Evolutionary conservation across 768 basidiomycete species (phyloP), one percentile per base, ranked within the genome.

Genomic region (Rhodotorula kratochvilovae): DNA sequence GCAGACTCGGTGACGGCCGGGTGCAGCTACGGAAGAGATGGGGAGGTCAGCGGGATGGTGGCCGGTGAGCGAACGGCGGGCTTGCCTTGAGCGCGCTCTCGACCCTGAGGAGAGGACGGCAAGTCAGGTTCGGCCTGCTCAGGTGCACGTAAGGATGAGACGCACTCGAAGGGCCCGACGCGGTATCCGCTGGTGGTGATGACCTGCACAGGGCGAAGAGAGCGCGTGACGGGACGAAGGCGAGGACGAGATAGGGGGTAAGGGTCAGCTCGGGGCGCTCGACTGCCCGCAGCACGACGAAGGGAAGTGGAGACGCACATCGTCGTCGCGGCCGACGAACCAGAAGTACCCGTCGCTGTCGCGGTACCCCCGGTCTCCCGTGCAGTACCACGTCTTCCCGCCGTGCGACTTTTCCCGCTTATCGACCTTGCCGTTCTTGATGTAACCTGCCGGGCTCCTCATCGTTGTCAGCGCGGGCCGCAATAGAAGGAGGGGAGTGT

Each of bases 351-450:
- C 72, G 35, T 76, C 75, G 6, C 6, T 27, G 67, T 76, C 75
- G 3, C 54, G 42, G n/a, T 31, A 6, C 0, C 63, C 75, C 0
- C 72, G 63, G 51, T 76, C 75, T 6, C 75, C 75, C 0, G 75
- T 73, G 27, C 46, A 43, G 48, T 73, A 76, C 66, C 66, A 76
- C 21, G 67, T 66, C 51, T 73, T 73, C 12, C 75, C 75, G 31
- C 45, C 56, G 16, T 53, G 25, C 4, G 50, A n/a, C 51, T 67
- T 66, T 35, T 66, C 35, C 0, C 64, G 55, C 53, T 63, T 67
- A 61, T 76, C 70, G 35, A 76, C 11, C 61, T 70, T 69, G 66
- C 75, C 75, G 15, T 73, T 70, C 65, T 73, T 71, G 54, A 70
- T 25, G 59, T 72, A 70, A 3, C 69, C 68, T 75, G 53, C 3